Conservation (phyloP, 1,284 basidiomycete species). For the Apiotrichum sp. region DNA sequence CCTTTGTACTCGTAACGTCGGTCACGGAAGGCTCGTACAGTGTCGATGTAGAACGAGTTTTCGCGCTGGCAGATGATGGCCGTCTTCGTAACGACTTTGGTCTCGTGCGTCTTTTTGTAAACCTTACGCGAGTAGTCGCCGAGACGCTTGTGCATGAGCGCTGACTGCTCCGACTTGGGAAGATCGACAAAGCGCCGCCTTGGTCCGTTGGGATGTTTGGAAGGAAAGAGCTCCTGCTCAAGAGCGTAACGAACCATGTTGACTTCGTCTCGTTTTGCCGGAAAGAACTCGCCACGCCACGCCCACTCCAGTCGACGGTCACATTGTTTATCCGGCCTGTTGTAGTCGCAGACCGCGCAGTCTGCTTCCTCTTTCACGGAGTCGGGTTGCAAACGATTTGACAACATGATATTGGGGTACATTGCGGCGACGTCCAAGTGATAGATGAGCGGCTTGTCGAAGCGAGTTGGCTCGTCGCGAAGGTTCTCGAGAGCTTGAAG, state of each 20-base stretch:
- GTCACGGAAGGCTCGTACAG: constrained; percentile 94
- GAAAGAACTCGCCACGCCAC: constrained; percentile 98
- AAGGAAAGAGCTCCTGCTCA: constrained; percentile 88
- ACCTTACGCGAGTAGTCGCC: constrained; percentile 99
- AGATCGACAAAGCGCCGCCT: constrained; percentile 80
- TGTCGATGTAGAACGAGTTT: constrained; percentile 99
- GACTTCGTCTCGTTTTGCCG: constrained; percentile 93
- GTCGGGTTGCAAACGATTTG: constrained; percentile 96
- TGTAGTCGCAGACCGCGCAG: constrained; percentile 98
- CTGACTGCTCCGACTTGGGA: constrained; percentile 78
- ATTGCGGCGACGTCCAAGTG: constrained; percentile 99
- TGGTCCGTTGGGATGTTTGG: constrained; percentile 65
- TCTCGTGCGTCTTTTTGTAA: constrained; percentile 99
- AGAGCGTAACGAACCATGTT: constrained; percentile 99
- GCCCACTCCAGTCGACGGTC: constrained; percentile 95
- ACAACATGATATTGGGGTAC: constrained; percentile 99
- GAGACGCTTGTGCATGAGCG: constrained; percentile 89
- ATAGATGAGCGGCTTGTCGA: constrained; percentile 93
- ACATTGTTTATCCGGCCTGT: constrained; percentile 90
- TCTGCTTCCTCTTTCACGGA: constrained; percentile 94
- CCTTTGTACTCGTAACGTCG: constrained; percentile 99
- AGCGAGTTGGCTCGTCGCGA: constrained; percentile 82
- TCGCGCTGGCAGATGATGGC: constrained; percentile 97
- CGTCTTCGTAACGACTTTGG: constrained; percentile 87
- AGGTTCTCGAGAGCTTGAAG: constrained; percentile 73